Conservation (phyloP, 257 asterid genomes). For the Galeopsis tetrahit region DNA sequence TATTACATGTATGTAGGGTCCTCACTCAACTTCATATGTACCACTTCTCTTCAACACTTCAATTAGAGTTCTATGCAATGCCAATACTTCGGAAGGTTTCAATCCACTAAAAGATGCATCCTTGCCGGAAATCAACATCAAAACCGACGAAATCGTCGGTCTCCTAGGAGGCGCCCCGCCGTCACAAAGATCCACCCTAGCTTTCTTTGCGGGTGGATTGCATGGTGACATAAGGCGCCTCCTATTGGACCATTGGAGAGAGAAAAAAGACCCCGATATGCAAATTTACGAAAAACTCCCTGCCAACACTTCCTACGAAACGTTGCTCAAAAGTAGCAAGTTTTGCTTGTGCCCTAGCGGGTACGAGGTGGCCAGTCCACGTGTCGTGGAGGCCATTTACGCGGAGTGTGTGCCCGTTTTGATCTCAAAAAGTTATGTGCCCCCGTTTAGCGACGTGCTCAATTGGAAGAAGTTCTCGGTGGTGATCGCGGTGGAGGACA, state of each 20-base stretch:
- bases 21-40: conserved; percentile 52
- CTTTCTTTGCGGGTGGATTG: conserved; percentile 78
- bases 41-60: conserved; percentile 72
- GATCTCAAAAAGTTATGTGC: conserved; percentile 52
- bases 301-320: conserved; percentile 35
- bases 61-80: conserved; percentile 80
- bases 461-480: conserved; percentile 61
- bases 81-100: conserved; percentile 86
- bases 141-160: conserved; percentile 64
- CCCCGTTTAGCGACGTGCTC: conserved; percentile 65
- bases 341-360: conserved; percentile 80
- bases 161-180: conserved; percentile 78
- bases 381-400: conserved; percentile 72
- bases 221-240: conserved; percentile 76
- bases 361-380: conserved; percentile 72
- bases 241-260: conserved; percentile 68
- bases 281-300: conserved; percentile 52
- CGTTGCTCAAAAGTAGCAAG: conserved; percentile 49
- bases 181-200: conserved; percentile 56
- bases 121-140: conserved; percentile 75
- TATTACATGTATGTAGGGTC: conserved; percentile 51
- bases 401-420: conserved; percentile 69
- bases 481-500: conserved; percentile 45
- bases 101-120: conserved; percentile 74
- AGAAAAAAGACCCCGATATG: conserved; percentile 45